phyloP scores from a whole-genome alignment of 371 early-diverging fungal species.

The Umbelopsis sp. region DNA sequence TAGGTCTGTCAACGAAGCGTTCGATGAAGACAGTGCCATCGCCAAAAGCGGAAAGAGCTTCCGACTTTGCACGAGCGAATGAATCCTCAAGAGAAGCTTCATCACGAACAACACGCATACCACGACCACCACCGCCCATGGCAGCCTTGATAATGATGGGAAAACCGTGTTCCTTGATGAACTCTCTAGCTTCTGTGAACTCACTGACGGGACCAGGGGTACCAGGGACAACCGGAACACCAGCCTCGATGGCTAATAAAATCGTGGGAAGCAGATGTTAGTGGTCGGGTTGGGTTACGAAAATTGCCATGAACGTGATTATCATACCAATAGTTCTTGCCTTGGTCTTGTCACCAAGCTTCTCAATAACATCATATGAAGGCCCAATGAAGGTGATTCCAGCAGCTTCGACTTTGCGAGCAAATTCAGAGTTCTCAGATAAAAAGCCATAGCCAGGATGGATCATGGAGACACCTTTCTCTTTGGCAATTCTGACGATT shows the following conservation, averaged over 20 bases:
- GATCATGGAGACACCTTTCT: slow-evolving; percentile 79
- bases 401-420: slow-evolving; percentile 83
- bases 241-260: slow-evolving; percentile 70
- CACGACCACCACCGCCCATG: slow-evolving; percentile 98
- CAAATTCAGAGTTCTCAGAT: slow-evolving; percentile 90
- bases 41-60: slow-evolving; percentile 93
- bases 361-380: slow-evolving; percentile 81
- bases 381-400: slow-evolving; percentile 95
- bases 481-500: slow-evolving; percentile 84
- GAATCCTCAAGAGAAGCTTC: slow-evolving; percentile 65
- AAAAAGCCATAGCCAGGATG: slow-evolving; percentile 94
- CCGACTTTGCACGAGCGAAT: slow-evolving; percentile 83
- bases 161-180: slow-evolving; percentile 82
- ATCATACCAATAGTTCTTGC: slow-evolving; percentile 80
- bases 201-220: slow-evolving; percentile 84
- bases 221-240: slow-evolving; percentile 88
- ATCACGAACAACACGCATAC: slow-evolving; percentile 92
- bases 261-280: slow-evolving; percentile 19
- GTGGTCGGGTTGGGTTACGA: slow-evolving; percentile 4
- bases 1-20: slow-evolving; percentile 88
- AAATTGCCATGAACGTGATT: slow-evolving; percentile 18
- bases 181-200: slow-evolving; percentile 66
- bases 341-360: slow-evolving; percentile 93
- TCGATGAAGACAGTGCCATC: slow-evolving; percentile 96
- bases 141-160: slow-evolving; percentile 98